Base-by-base conservation (phyloP, 2,329 filamentous ascomycete species). In the Epichloe gansuensis region DNA sequence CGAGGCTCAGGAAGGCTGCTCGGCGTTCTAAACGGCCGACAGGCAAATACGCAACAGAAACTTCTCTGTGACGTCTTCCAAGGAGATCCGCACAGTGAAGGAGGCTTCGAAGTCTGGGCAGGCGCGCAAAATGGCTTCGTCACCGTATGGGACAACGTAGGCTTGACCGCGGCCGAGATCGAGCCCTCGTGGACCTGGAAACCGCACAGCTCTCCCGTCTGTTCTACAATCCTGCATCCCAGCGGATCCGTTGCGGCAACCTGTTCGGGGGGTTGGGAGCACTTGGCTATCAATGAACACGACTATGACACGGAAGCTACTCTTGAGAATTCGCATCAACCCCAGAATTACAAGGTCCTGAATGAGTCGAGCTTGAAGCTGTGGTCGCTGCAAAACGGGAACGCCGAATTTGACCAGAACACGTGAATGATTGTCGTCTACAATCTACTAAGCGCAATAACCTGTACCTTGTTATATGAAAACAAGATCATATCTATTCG, bases 61-160 rank as follows among this genome's bases (percentile, higher is more conserved):
- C 62, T 84, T 40, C 68, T 64, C 11, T 75, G 76, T 53, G 76
- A 82, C 59, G 70, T 80, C 3, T 84, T 77, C 56, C 67, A 71
- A 0, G 68, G 70, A 4, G 54, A 60, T 3, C 61, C 59, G 0
- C 64, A 63, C 13, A 58, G 56, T 0, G 53, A 55, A 0, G 66
- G 67, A 1, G 72, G 73, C 2, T 81, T 80, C 55, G 81, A 84
- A 61, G 71, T 84, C 45, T 84, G 81, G 81, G 77, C 77, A 5
- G 81, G 81, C 2, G 73, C 75, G 0, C 68, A 71, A 43, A 68
- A 74, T 54, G 80, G 81, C 1, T 60, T 65, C 3, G 74, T 81
- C n/a, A 69, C 70, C 44, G 73, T 82, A 6, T 84, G 78, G 75
- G 76, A 83, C 43, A 70, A 70, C 11, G 74, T 81, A 0, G 79